Base-by-base conservation (phyloP, 2,329 filamentous ascomycete genomes). In the Cryphonectria parasitica region DNA sequence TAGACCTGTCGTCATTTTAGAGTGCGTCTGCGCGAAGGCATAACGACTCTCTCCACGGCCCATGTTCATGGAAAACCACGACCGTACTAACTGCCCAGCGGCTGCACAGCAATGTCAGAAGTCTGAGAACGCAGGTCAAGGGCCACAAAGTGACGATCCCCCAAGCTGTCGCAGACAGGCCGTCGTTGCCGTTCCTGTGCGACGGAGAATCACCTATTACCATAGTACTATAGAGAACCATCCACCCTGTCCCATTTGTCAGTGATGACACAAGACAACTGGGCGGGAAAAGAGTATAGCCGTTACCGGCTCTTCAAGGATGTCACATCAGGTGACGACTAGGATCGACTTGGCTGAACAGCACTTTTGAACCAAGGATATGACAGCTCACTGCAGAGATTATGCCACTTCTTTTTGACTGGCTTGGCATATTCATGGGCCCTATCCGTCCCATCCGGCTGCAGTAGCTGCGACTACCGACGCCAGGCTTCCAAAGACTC, bases 221-320 rank as follows among this genome's bases (percentile, higher is more conserved):
- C 13, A 41, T 28, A 45, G 22, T 39, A 39, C 36, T 39, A 41
- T 28, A 45, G 22, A 66, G 25, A 39, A 13, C 15, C 28, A 6
- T 58, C 54, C 54, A 58, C 31, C 25, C 36, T 45, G 61, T 56
- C 36, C 60, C 39, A 45, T 70, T 70, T 68, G 65, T 68, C 69
- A 68, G 52, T 70, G 65, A 65, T 64, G 68, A 49, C 45, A 49
- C 19, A 49, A 49, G 45, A 64, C 69, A 41, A 41, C 54, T 10
- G 25, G 28, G 4, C 15, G 25, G 45, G 25, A 56, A 58, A 31
- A 19, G 54, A 58, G 25, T 34, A 58, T 34, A 34, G 54, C 54
- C 54, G 15, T 58, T 28, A 34, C 54, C 13, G 25, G 15, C 25
- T 7, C 54, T 34, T 34, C 10, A 34, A 58, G 54, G 28, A 58